Conservation (phyloP, 495 filamentous ascomycete genomes). For the Lasiosphaeris hirsuta region DNA sequence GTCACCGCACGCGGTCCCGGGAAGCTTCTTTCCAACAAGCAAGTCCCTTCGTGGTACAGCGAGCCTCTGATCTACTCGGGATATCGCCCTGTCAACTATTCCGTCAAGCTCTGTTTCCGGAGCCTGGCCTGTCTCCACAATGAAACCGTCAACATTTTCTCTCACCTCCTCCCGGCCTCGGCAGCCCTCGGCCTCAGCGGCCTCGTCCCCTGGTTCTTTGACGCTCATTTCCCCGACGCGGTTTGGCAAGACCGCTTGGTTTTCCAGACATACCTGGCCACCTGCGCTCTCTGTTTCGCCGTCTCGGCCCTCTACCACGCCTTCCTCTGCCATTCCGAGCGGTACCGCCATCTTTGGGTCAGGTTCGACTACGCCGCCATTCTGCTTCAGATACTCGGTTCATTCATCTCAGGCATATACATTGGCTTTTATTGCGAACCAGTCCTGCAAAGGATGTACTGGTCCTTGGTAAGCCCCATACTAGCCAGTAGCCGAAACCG, state of each 20-base stretch:
- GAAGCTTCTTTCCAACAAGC: slow-evolving; percentile 36
- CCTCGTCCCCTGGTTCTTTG: slow-evolving; percentile 31
- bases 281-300: slow-evolving; percentile 37
- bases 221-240: slow-evolving; percentile 28
- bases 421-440: slow-evolving; percentile 49
- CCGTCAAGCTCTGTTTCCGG: slow-evolving; percentile 59
- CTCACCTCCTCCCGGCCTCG: slow-evolving; percentile 38
- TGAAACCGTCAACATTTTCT: slow-evolving; percentile 46
- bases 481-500: neutral
- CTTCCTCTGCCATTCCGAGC: slow-evolving; percentile 46
- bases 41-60: slow-evolving; percentile 64
- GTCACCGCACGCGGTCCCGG: too few species aligned
- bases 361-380: slow-evolving; percentile 50
- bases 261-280: slow-evolving; percentile 40
- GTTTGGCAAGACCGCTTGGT: slow-evolving; percentile 34
- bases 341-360: slow-evolving; percentile 39
- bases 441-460: slow-evolving; percentile 58
- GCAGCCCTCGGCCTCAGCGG: slow-evolving; percentile 25
- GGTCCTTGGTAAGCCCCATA: slow-evolving; percentile 57
- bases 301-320: slow-evolving; percentile 47
- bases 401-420: slow-evolving; percentile 50
- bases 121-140: slow-evolving; percentile 56
- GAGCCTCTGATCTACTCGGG: slow-evolving; percentile 71
- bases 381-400: slow-evolving; percentile 43
- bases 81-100: slow-evolving; percentile 65